Evolutionary conservation across 2,329 filamentous ascomycete species (phyloP).

Genomic region (Penicillium verrucosum): DNA sequence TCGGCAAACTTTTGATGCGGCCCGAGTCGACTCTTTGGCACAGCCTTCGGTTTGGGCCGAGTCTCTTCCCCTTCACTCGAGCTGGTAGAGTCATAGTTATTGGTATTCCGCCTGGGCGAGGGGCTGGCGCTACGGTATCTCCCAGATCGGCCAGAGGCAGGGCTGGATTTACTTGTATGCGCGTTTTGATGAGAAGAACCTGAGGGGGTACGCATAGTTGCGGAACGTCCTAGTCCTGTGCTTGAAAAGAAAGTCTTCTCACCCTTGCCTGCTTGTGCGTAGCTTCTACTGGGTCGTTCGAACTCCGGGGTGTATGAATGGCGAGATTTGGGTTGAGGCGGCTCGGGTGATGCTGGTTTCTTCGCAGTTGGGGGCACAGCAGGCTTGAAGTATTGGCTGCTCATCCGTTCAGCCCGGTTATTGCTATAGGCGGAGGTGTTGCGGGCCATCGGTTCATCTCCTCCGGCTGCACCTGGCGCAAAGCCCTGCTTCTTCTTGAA

Average conservation of each 20-base stretch:
- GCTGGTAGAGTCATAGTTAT: constrained; percentile 33
- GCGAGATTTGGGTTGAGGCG: constrained; percentile 9
- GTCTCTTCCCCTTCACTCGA: constrained; percentile 40
- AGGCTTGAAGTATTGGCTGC: constrained; percentile 37
- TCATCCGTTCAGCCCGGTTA: constrained; percentile 34
- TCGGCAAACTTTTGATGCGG: constrained; percentile 30
- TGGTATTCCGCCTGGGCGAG: constrained; percentile 34
- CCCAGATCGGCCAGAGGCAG: constrained; percentile 27
- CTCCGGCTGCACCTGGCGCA: constrained; percentile 56
- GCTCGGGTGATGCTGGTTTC: constrained; percentile 39
- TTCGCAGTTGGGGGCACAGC: constrained; percentile 42
- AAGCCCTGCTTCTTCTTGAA: constrained; percentile 56
- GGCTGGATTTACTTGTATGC: constrained; percentile 37
- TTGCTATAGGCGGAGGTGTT: constrained; percentile 51
- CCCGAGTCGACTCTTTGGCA: constrained; percentile 39
- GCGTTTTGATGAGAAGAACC: constrained; percentile 33
- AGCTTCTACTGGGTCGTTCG: constrained; percentile 54
- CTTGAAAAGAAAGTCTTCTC: constrained; percentile 57
- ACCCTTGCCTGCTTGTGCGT: constrained; percentile 50
- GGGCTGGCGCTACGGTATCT: constrained; percentile 47
- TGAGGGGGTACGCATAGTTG: constrained; percentile 52
- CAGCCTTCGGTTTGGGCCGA: constrained; percentile 39
- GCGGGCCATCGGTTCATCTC: constrained; percentile 56
- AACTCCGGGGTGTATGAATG: constrained; percentile 36
- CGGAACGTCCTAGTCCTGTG: constrained; percentile 51